Percentiles rank a stretch among this genome's conserved stretches.
phyloP scores from a whole-genome alignment of 1,284 basidiomycete species.

The Mycena sp. region DNA sequence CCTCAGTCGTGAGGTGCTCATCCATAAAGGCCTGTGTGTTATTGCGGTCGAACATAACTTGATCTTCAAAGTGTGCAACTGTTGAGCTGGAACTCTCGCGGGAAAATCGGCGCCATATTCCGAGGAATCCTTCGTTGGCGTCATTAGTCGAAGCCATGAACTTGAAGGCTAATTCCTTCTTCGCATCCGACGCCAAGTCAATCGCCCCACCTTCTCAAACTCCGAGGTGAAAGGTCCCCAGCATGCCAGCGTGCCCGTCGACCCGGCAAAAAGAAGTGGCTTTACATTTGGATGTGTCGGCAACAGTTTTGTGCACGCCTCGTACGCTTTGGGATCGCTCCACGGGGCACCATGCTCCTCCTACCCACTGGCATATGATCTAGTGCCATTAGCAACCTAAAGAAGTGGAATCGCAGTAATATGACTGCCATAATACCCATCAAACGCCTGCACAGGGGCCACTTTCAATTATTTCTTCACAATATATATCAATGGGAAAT shows the following conservation, averaged over 20 bases:
- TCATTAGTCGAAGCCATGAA: slow-evolving; percentile 46
- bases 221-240: slow-evolving; percentile 39
- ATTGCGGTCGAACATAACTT: slow-evolving; percentile 32
- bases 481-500: no score
- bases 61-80: slow-evolving; percentile 32
- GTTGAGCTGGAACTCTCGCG: slow-evolving; percentile 29
- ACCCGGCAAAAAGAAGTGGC: slow-evolving; percentile 34
- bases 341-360: slow-evolving; percentile 42
- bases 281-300: slow-evolving; percentile 33
- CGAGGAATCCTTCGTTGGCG: slow-evolving; percentile 44
- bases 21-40: slow-evolving; percentile 36
- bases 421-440: no score
- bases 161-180: slow-evolving; percentile 33
- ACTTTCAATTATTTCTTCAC: no score
- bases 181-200: slow-evolving; percentile 20
- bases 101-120: slow-evolving; percentile 29
- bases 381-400: no score
- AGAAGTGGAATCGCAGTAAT: no score
- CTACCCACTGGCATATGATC: no score
- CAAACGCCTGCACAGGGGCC: no score
- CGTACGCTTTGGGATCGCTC: slow-evolving; percentile 33
- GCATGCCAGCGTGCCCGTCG: slow-evolving; percentile 35
- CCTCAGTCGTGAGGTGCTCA: background rate
- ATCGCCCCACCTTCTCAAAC: slow-evolving; percentile 41
- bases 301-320: slow-evolving; percentile 25